Conservation (phyloP, 768 basidiomycete genomes). For the Piloderma croceum region DNA sequence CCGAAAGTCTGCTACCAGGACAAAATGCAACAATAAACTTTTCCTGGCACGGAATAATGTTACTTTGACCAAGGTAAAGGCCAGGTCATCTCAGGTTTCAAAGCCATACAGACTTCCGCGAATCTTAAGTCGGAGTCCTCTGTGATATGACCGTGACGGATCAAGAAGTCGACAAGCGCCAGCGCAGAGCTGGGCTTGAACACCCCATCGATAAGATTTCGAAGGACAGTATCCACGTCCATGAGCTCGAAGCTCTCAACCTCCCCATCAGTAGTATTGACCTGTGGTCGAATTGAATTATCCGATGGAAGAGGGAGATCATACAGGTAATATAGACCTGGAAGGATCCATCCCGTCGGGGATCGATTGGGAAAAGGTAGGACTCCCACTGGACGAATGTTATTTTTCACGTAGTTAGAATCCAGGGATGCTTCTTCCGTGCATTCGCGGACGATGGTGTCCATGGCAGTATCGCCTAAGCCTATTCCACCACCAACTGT, state of each 20-base stretch:
- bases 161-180: constrained; percentile 37
- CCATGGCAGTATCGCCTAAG: constrained; percentile 31
- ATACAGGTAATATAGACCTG: constrained; percentile 40
- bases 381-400: constrained; percentile 30
- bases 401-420: constrained; percentile 26
- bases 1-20: too few species aligned
- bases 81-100: constrained; percentile 14
- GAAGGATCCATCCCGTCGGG: constrained; percentile 38
- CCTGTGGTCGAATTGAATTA: constrained; percentile 26
- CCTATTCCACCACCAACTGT: constrained; percentile 41
- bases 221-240: constrained; percentile 27
- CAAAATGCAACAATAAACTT: too few species aligned
- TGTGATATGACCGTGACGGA: constrained; percentile 38
- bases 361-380: constrained; percentile 39
- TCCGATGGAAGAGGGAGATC: constrained; percentile 37
- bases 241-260: constrained; percentile 39
- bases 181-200: constrained; percentile 42
- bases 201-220: constrained; percentile 26
- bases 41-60: too few species aligned
- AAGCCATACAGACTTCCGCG: constrained; percentile 20
- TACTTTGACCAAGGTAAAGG: too few species aligned
- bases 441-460: constrained; percentile 37
- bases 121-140: constrained; percentile 17
- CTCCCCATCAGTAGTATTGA: constrained; percentile 42
- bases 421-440: constrained; percentile 40